Evolutionary conservation across 768 basidiomycete species (phyloP).

Genomic region (Amanita pallidorosea): DNA sequence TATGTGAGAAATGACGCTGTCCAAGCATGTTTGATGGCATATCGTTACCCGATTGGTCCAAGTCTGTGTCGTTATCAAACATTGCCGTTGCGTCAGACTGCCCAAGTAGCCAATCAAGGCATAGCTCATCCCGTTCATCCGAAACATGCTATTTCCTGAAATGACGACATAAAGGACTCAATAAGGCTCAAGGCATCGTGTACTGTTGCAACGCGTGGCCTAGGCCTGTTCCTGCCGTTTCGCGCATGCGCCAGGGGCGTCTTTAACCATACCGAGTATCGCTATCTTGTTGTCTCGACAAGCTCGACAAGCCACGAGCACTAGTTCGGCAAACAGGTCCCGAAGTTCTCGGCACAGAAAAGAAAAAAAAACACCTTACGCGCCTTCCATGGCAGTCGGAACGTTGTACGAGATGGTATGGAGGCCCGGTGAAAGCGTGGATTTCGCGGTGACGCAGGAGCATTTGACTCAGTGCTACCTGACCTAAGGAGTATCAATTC

Average conservation of each 20-base stretch:
- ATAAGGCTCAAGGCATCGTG: background rate
- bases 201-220: background rate
- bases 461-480: background rate
- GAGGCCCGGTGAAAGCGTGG: background rate
- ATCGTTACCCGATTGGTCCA: background rate
- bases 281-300: background rate
- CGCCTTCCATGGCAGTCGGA: background rate
- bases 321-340: background rate
- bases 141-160: background rate
- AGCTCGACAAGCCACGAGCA: background rate
- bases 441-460: background rate
- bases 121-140: background rate
- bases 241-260: background rate
- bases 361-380: no score
- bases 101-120: background rate
- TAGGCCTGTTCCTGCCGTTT: background rate
- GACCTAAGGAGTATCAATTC: background rate
- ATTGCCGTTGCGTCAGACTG: background rate
- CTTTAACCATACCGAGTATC: background rate
- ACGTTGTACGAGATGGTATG: background rate
- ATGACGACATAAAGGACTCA: background rate
- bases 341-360: background rate
- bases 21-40: background rate
- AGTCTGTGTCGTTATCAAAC: background rate
- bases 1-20: conserved; percentile 1